Conservation (phyloP, 1,284 basidiomycete genomes). For the Irpex sp. region DNA sequence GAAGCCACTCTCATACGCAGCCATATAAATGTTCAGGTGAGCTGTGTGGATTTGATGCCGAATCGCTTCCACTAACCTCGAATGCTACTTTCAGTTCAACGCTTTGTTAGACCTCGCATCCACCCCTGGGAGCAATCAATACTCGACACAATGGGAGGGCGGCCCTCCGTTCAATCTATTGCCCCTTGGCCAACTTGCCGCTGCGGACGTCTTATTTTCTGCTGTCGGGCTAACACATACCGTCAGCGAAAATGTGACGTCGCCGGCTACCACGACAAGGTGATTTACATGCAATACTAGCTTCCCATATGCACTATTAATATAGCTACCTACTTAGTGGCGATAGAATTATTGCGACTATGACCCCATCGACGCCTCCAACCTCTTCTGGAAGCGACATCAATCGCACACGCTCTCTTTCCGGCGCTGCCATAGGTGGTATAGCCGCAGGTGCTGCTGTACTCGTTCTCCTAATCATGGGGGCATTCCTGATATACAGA, state of each 20-base stretch:
- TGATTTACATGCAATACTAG: not conserved
- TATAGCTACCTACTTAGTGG: too few relatives aligned
- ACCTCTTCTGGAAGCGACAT: too few relatives aligned
- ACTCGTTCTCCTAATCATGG: not conserved
- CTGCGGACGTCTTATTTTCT: slow-evolving; percentile 3
- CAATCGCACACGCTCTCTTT: too few relatives aligned
- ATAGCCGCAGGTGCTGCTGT: not conserved
- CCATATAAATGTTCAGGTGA: not conserved
- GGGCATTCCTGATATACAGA: not conserved
- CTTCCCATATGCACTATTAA: too few relatives aligned
- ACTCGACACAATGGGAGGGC: slow-evolving; percentile 4
- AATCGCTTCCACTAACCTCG: not conserved
- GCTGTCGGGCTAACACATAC: not conserved
- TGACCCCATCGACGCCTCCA: too few relatives aligned
- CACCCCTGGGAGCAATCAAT: not conserved
- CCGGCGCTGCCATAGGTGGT: not conserved
- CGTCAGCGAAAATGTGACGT: not conserved
- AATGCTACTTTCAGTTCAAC: not conserved
- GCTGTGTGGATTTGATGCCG: not conserved
- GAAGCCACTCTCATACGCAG: not conserved
- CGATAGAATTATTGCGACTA: too few relatives aligned
- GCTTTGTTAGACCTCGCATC: not conserved
- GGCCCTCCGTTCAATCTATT: not conserved
- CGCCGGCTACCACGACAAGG: not conserved
- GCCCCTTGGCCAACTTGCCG: not conserved